These are phyloP conservation scores for Boletus bicolor DNA, from an alignment of 768 basidiomycete genomes.

Conservation along the genomic window DNA sequence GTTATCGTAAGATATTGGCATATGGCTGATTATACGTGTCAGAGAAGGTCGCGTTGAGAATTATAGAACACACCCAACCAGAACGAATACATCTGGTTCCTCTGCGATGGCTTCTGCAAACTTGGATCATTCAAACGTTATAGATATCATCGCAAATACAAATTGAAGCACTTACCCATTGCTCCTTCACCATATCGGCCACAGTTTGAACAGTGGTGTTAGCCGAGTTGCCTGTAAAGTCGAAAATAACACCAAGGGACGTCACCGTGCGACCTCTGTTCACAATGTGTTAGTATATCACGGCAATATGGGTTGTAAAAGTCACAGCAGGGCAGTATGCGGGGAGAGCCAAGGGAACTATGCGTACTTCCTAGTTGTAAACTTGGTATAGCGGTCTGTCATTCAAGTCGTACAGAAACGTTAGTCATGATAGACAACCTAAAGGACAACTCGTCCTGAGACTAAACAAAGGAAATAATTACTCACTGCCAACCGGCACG, in stretches of 20 bases:
- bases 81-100: slow-evolving; percentile 79
- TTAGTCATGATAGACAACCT: slow-evolving; percentile 24
- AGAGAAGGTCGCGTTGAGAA: neutral
- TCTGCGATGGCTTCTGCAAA: slow-evolving; percentile 76
- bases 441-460: neutral
- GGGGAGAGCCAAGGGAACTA: neutral
- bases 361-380: slow-evolving; percentile 66
- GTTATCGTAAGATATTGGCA: slow-evolving; percentile 71
- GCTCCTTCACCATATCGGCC: slow-evolving; percentile 71
- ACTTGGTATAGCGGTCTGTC: slow-evolving; percentile 62
- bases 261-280: slow-evolving; percentile 65
- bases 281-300: neutral
- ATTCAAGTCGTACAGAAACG: slow-evolving; percentile 28
- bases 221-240: slow-evolving; percentile 67
- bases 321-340: neutral
- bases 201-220: slow-evolving; percentile 78
- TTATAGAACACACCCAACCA: slow-evolving; percentile 50
- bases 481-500: slow-evolving; percentile 45
- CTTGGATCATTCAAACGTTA: slow-evolving; percentile 34
- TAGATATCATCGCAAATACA: no score
- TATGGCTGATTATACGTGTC: slow-evolving; percentile 53
- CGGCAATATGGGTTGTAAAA: neutral
- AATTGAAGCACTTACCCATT: slow-evolving; percentile 52
- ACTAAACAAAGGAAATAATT: neutral
- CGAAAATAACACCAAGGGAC: slow-evolving; percentile 73